Conservation (phyloP, 371 early-diverging fungal species). For the Lichtheimia ramosa region DNA sequence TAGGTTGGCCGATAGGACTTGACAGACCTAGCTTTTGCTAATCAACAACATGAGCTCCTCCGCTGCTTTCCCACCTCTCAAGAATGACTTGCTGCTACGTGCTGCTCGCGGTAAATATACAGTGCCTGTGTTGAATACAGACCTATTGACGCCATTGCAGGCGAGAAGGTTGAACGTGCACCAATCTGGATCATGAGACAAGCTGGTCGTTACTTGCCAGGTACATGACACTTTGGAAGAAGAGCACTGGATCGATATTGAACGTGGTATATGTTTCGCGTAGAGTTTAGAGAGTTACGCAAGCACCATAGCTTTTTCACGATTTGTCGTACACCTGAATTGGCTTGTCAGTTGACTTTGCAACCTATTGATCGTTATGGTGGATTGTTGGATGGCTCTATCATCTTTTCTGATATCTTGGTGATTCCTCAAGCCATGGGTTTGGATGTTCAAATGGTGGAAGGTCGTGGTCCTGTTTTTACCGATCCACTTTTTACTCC, state of each 20-base stretch:
- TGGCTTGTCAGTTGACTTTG: slow-evolving; percentile 93
- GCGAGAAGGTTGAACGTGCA: slow-evolving; percentile 83
- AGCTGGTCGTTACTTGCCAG: slow-evolving; percentile 97
- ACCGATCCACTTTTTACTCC: slow-evolving; percentile 81
- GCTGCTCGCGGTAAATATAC: slow-evolving; percentile 69
- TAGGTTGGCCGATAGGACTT: too few relatives aligned
- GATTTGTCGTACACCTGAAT: slow-evolving; percentile 89
- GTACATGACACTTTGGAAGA: slow-evolving; percentile 34
- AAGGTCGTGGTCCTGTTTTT: slow-evolving; percentile 91
- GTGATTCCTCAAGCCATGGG: slow-evolving; percentile 98
- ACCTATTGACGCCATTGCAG: slow-evolving; percentile 15
- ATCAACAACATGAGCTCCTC: too few relatives aligned
- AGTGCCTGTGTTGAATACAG: too few relatives aligned
- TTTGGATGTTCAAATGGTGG: slow-evolving; percentile 90
- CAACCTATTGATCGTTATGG: slow-evolving; percentile 95
- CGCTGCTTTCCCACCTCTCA: slow-evolving; percentile 73
- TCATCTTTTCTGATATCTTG: slow-evolving; percentile 97
- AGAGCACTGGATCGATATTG: neutral
- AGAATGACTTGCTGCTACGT: slow-evolving; percentile 90
- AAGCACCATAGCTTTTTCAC: slow-evolving; percentile 91
- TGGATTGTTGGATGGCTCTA: slow-evolving; percentile 91
- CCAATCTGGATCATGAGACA: slow-evolving; percentile 99
- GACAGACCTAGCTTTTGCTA: too few relatives aligned
- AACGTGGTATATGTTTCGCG: neutral
- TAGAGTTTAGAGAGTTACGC: slow-evolving; percentile 88